Conservation (phyloP, 805 yeast genomes). For the Jamesozyma piceae region DNA sequence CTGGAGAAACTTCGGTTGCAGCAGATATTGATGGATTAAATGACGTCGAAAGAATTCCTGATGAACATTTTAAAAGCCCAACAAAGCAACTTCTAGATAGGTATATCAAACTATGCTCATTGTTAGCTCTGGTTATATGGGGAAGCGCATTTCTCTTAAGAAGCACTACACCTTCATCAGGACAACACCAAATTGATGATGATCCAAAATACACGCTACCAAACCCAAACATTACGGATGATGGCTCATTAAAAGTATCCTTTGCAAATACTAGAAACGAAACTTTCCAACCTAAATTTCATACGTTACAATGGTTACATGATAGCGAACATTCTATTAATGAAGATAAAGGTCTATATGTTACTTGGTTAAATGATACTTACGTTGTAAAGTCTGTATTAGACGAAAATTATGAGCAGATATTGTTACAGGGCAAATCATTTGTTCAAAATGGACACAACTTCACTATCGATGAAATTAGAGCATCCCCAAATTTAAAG, state of each 20-base stretch:
- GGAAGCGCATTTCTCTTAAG: conserved; percentile 16
- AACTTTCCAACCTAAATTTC: conserved; percentile 43
- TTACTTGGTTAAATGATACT: conserved; percentile 38
- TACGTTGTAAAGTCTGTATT: conserved; percentile 46
- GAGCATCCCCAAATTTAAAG: conserved; percentile 58
- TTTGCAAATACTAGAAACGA: conserved; percentile 45
- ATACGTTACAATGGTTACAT: conserved; percentile 62
- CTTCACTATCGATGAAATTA: conserved; percentile 43
- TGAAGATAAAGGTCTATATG: conserved; percentile 60
- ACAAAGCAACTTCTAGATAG: conserved; percentile 7
- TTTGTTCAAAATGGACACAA: conserved; percentile 34
- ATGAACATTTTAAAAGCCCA: conserved; percentile 6
- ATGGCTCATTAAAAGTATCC: conserved; percentile 26
- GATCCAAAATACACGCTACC: conserved; percentile 10
- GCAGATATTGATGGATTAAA: neutral
- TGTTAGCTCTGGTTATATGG: conserved; percentile 17
- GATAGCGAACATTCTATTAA: conserved; percentile 37
- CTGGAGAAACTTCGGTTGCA: neutral
- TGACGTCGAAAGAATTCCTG: conserved; percentile 14
- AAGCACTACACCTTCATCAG: conserved; percentile 2
- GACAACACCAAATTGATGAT: neutral
- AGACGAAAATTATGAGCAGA: conserved; percentile 32
- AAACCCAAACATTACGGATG: conserved; percentile 10
- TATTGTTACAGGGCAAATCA: conserved; percentile 41
- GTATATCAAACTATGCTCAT: conserved; percentile 10